These are phyloP conservation scores for Neobulgaria alba DNA, from an alignment of 2,329 filamentous ascomycete genomes.

Conservation along the genomic window DNA sequence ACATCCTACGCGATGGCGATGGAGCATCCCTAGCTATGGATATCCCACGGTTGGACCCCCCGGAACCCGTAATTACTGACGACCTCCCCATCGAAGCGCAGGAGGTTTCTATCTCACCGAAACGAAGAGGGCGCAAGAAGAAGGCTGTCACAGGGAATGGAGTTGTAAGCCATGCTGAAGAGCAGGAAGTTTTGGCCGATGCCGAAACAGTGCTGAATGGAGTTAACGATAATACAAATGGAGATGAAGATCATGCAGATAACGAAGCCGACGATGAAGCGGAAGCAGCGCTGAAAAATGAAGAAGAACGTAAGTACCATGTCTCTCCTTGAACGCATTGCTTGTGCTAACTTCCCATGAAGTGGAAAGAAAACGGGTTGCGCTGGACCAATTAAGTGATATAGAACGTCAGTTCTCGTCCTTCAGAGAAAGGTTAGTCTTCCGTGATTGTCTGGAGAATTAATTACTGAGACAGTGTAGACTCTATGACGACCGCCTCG, in stretches of 20 bases:
- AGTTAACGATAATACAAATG: constrained; percentile 31
- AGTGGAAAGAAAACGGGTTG: constrained; percentile 73
- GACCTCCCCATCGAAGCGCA: constrained; percentile 24
- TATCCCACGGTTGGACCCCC: constrained; percentile 31
- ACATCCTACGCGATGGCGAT: constrained; percentile 29
- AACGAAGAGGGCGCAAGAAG: constrained; percentile 29
- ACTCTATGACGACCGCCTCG: constrained; percentile 80
- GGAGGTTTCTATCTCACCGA: constrained; percentile 23
- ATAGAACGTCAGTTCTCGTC: constrained; percentile 85
- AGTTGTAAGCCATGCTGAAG: constrained; percentile 16
- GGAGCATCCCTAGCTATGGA: constrained; percentile 22
- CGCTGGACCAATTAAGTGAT: constrained; percentile 67
- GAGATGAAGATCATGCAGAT: constrained; percentile 43
- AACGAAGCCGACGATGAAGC: constrained; percentile 51
- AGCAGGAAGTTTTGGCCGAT: constrained; percentile 13
- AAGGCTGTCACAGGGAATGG: constrained; percentile 27
- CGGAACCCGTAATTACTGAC: constrained; percentile 34
- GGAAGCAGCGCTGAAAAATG: constrained; percentile 49
- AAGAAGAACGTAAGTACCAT: constrained; percentile 51
- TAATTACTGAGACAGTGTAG: constrained; percentile 37
- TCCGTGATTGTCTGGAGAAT: not conserved
- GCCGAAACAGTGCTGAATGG: constrained; percentile 18
- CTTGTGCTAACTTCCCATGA: constrained; percentile 27
- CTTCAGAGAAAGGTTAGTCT: constrained; percentile 65
- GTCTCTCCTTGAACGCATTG: constrained; percentile 4